A percentile compares a stretch with the other conserved stretches of the same genome.
Evolutionary conservation across 1,284 basidiomycete species (phyloP).

Genomic region (Trichosporon asahii): DNA sequence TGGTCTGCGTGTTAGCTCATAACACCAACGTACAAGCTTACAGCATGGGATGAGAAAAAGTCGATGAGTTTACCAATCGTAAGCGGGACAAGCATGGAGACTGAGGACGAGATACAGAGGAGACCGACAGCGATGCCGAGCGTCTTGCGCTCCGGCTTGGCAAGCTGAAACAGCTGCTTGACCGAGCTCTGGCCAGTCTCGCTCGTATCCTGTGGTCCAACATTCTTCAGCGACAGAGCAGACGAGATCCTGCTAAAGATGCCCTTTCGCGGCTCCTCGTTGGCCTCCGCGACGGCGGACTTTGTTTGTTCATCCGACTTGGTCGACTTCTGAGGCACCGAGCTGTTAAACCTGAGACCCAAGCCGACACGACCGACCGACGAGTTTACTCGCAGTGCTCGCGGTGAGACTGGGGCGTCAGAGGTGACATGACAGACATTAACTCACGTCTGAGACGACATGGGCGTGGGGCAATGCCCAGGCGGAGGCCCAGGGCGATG

Average conservation of each 20-base stretch:
- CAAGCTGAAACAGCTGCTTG: conserved; percentile 69
- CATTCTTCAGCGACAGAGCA: conserved; percentile 10
- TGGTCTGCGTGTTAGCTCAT: conserved; percentile 56
- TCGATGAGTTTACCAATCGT: conserved; percentile 89
- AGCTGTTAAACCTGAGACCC: conserved; percentile 5
- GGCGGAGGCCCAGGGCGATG: conserved; percentile 17
- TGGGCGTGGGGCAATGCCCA: conserved; percentile 10
- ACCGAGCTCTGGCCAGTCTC: conserved; percentile 47
- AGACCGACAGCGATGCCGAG: conserved; percentile 66
- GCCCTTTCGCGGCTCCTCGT: background rate
- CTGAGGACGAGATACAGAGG: conserved; percentile 55
- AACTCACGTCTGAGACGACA: conserved; percentile 6
- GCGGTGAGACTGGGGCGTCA: conserved; percentile 6
- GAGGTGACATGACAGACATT: background rate
- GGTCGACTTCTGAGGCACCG: background rate
- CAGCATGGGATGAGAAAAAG: conserved; percentile 75
- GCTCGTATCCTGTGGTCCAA: conserved; percentile 3
- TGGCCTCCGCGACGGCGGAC: background rate
- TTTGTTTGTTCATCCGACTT: conserved; percentile 2
- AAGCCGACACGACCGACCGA: conserved; percentile 4
- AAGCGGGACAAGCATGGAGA: conserved; percentile 86
- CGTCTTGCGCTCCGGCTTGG: conserved; percentile 71
- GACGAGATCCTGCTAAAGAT: background rate
- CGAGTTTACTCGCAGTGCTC: background rate
- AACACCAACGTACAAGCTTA: conserved; percentile 50